Evolutionary conservation across 2,329 filamentous ascomycete species (phyloP).

Genomic region (Exserohilum rostratum): DNA sequence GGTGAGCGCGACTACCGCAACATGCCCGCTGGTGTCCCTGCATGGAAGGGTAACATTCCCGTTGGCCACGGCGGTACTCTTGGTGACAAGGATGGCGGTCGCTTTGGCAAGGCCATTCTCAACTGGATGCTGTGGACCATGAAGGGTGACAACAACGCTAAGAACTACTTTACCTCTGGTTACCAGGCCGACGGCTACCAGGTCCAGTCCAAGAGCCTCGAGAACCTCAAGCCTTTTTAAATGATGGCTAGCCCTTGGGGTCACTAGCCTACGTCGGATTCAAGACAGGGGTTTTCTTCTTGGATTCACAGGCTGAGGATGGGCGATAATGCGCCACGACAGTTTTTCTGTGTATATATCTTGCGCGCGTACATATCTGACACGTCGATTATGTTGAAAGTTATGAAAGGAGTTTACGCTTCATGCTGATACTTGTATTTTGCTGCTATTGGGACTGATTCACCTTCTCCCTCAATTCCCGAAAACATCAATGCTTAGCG

Average conservation of each 20-base stretch:
- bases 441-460: no score
- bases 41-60: constrained; percentile 29
- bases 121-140: constrained; percentile 25
- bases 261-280: no score
- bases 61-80: constrained; percentile 28
- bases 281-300: no score
- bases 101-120: constrained; percentile 18
- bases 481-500: no score
- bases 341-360: no score
- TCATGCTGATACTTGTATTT: no score
- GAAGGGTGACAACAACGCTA: constrained; percentile 15
- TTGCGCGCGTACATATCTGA: no score
- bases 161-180: constrained; percentile 5
- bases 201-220: constrained; percentile 9
- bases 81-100: constrained; percentile 20
- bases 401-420: no score
- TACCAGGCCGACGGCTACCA: constrained; percentile 17
- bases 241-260: neutral
- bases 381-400: no score
- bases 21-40: constrained; percentile 14
- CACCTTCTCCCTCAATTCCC: no score
- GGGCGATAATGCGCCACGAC: no score
- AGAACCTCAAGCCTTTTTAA: constrained; percentile 15
- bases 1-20: constrained; percentile 27
- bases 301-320: neutral